Evolutionary conservation across 352 stramenopile genomes (phyloP).

Genomic region (Peronospora farinosa): DNA sequence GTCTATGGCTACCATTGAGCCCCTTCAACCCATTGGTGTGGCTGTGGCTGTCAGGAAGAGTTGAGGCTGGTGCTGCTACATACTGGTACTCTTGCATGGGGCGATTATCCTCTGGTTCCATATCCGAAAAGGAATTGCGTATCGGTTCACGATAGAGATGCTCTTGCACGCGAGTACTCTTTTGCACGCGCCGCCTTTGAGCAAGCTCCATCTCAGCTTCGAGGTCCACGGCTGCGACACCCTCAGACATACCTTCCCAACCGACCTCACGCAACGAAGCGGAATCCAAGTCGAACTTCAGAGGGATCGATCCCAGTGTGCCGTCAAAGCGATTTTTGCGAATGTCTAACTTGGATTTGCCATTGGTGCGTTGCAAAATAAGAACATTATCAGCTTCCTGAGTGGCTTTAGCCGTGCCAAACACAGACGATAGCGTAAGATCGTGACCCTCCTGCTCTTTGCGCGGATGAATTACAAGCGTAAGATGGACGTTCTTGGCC

Average conservation of each 20-base stretch:
- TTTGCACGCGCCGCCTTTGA: constrained; percentile 48
- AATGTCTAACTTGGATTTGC: constrained; percentile 93
- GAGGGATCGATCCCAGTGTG: constrained; percentile 77
- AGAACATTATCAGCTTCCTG: constrained; percentile 99
- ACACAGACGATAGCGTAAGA: constrained; percentile 94
- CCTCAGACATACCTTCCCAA: constrained; percentile 60
- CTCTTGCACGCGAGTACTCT: constrained; percentile 18
- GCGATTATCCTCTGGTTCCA: constrained; percentile 4
- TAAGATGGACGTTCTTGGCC: constrained; percentile 97
- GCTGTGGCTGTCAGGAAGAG: constrained; percentile 10
- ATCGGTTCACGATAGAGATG: constrained; percentile 8
- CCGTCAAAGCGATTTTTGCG: constrained; percentile 95
- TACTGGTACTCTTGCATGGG: constrained; percentile 20
- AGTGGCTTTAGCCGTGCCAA: constrained; percentile 97
- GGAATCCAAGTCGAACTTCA: constrained; percentile 78
- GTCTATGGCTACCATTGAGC: constrained; percentile 19
- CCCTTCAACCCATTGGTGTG: constrained; percentile 23
- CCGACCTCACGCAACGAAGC: constrained; percentile 62
- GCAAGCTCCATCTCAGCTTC: constrained; percentile 76
- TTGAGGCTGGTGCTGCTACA: constrained; percentile 18
- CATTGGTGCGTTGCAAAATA: constrained; percentile 92
- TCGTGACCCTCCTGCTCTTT: constrained; percentile 95
- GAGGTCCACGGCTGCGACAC: constrained; percentile 58
- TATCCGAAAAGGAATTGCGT: constrained; percentile 2
- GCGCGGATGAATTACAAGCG: constrained; percentile 97